These are phyloP conservation scores for Chrysochromulina parva DNA, from an alignment of 78 protist species.

Conservation along the genomic window DNA sequence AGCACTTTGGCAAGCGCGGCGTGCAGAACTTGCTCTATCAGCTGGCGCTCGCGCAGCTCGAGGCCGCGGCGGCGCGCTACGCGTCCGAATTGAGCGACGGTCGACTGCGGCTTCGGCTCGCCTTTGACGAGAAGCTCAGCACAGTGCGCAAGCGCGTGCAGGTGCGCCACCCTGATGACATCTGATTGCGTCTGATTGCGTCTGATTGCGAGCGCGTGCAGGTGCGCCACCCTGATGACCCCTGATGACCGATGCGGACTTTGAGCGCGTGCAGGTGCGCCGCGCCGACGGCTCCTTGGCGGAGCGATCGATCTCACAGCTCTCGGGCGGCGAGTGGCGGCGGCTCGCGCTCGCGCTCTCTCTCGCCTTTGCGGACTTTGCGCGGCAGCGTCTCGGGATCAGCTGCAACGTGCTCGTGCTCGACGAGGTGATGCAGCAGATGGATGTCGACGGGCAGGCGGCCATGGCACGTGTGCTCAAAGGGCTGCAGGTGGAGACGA, in stretches of 20 bases:
- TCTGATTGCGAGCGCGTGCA: too few species aligned
- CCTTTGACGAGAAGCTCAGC: background rate
- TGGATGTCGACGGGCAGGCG: slow-evolving; percentile 10
- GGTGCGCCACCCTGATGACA: too few species aligned
- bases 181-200: too few species aligned
- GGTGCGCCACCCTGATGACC: too few species aligned
- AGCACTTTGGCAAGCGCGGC: slow-evolving; percentile 4
- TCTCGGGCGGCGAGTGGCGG: slow-evolving; percentile 33
- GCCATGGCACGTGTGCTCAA: background rate
- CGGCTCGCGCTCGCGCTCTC: background rate
- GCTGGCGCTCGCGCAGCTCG: background rate
- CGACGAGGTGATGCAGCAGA: slow-evolving; percentile 21
- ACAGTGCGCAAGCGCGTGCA: background rate
- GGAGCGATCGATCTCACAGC: background rate
- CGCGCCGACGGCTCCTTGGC: background rate
- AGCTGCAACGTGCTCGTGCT: background rate
- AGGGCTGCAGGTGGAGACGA: background rate
- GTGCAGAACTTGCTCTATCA: background rate
- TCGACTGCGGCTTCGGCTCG: background rate
- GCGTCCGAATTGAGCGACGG: background rate
- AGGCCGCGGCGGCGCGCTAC: background rate
- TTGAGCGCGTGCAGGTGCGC: background rate
- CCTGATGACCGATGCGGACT: too few species aligned
- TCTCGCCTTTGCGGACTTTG: background rate
- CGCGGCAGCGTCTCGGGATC: background rate